Percentiles rank a stretch among this genome's conserved stretches.
These are phyloP conservation scores for Aspergillus leporis DNA, from an alignment of 495 filamentous ascomycete species.

Conservation along the genomic window DNA sequence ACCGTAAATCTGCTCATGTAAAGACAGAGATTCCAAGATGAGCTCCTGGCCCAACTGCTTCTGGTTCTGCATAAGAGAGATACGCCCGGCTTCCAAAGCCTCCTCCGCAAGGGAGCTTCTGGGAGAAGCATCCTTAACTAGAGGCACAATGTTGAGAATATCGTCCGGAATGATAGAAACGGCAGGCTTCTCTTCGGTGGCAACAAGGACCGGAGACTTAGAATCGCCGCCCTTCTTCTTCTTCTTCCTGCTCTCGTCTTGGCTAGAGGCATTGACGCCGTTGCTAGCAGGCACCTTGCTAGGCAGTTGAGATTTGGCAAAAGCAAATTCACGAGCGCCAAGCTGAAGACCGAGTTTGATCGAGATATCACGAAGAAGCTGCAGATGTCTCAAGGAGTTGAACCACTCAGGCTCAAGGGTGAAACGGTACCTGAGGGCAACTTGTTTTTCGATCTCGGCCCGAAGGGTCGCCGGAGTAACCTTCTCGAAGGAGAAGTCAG, in stretches of 20 bases:
- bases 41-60: constrained; percentile 96
- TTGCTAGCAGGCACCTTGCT: constrained; percentile 41
- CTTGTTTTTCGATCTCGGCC: constrained; percentile 69
- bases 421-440: constrained; percentile 72
- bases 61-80: constrained; percentile 91
- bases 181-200: constrained; percentile 37
- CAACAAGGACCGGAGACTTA: constrained; percentile 52
- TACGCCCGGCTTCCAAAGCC: constrained; percentile 89
- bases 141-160: constrained; percentile 84
- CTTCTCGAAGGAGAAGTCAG: constrained; percentile 78
- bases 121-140: constrained; percentile 91
- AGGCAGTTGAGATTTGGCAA: constrained; percentile 51
- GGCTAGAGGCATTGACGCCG: constrained; percentile 38
- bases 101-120: constrained; percentile 90
- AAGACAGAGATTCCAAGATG: constrained; percentile 87
- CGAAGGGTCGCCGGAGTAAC: constrained; percentile 71
- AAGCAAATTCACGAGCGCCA: constrained; percentile 77
- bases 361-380: constrained; percentile 84
- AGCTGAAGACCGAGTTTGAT: constrained; percentile 92
- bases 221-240: constrained; percentile 59
- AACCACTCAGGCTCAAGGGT: constrained; percentile 68
- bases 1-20: constrained; percentile 99
- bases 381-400: constrained; percentile 65
- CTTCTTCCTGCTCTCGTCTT: constrained; percentile 73
- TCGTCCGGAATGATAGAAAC: constrained; percentile 77